phyloP scores from a whole-genome alignment of 106 monocot genomes.

The Dioscorea zingiberensis region DNA sequence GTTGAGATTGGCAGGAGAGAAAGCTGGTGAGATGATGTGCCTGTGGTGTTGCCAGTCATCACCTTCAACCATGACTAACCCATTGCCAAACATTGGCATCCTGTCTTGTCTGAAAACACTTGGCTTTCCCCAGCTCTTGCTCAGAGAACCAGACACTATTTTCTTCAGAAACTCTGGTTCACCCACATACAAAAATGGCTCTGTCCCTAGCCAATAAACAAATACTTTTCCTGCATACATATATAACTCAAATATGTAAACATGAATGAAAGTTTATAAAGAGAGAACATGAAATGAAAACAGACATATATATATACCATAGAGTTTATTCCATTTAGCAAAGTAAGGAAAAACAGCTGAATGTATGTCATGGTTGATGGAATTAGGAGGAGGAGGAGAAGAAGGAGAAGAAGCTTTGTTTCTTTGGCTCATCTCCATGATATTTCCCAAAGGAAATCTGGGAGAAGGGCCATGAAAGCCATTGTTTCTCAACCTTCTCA shows the following conservation, averaged over 20 bases:
- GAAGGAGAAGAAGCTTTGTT: background rate
- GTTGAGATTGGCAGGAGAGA: background rate
- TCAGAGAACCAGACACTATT: conserved; percentile 15
- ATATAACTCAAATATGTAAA: background rate
- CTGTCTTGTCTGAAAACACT: background rate
- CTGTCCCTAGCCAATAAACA: conserved; percentile 30
- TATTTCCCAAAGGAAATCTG: conserved; percentile 20
- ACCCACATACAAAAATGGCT: conserved; percentile 60
- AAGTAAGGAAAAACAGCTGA: conserved; percentile 19
- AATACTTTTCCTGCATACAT: conserved; percentile 23
- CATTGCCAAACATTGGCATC: background rate
- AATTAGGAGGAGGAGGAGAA: background rate
- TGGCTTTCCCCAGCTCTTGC: conserved; percentile 58
- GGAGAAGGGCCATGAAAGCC: conserved; percentile 18
- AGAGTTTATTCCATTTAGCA: conserved; percentile 17
- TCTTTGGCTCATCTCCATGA: conserved; percentile 6
- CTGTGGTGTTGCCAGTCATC: background rate
- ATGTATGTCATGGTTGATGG: conserved; percentile 17
- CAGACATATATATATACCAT: conserved; percentile 4
- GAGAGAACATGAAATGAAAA: background rate
- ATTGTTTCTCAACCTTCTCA: background rate
- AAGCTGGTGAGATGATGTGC: background rate
- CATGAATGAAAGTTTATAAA: background rate
- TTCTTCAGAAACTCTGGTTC: conserved; percentile 48
- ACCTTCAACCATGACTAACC: background rate